Evolutionary conservation across 495 filamentous ascomycete genomes (phyloP).

Genomic region (Penicillium longicatenatum): DNA sequence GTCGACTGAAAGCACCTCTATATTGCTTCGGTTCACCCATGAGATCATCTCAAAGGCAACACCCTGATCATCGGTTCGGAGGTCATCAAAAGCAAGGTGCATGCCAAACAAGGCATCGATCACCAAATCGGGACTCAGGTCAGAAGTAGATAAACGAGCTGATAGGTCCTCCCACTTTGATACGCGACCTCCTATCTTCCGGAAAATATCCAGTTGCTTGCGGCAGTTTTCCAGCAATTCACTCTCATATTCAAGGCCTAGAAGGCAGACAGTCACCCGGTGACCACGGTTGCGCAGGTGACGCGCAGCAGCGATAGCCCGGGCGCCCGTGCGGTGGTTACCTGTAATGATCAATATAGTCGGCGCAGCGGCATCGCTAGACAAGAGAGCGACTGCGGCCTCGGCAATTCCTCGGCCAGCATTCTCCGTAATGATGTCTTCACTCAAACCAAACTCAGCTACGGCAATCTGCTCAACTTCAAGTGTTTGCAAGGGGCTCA

Average conservation of each 20-base stretch:
- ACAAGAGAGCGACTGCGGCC: conserved; percentile 64
- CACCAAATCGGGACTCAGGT: conserved; percentile 73
- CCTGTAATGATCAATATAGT: conserved; percentile 84
- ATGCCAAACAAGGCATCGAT: conserved; percentile 87
- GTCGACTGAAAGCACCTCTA: conserved; percentile 78
- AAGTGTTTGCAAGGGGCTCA: conserved; percentile 83
- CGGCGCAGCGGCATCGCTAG: conserved; percentile 50
- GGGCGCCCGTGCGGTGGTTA: conserved; percentile 81
- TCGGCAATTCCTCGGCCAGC: conserved; percentile 86
- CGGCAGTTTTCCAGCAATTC: conserved; percentile 73
- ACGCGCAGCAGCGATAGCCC: conserved; percentile 82
- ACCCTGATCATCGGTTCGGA: conserved; percentile 78
- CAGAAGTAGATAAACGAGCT: conserved; percentile 54
- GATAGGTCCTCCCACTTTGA: conserved; percentile 57
- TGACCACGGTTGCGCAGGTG: conserved; percentile 81
- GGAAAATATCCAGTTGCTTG: conserved; percentile 74
- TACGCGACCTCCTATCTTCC: conserved; percentile 73
- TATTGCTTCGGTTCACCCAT: conserved; percentile 82
- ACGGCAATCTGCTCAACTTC: conserved; percentile 88
- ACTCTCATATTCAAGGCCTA: conserved; percentile 73
- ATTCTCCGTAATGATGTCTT: conserved; percentile 90
- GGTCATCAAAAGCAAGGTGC: conserved; percentile 79
- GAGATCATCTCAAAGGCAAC: conserved; percentile 80
- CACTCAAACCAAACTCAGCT: conserved; percentile 78
- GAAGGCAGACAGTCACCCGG: conserved; percentile 77